phyloP scores from a whole-genome alignment of 768 basidiomycete genomes.

The Fomitopsis serialis region DNA sequence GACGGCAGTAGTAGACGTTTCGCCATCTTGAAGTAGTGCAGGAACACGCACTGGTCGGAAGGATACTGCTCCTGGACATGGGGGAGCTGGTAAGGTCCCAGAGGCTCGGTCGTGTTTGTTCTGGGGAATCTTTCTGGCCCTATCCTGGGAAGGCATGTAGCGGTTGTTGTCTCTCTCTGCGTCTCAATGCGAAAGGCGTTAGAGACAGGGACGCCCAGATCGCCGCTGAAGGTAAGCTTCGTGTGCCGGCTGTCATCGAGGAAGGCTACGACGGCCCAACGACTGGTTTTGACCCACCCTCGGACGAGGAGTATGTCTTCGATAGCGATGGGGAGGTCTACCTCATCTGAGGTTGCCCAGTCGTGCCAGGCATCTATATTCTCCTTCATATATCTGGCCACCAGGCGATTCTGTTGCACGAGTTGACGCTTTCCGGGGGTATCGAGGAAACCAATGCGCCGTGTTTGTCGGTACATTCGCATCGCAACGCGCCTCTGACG shows the following conservation, averaged over 20 bases:
- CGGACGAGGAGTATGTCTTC: constrained; percentile 10
- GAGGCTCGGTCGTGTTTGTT: not conserved
- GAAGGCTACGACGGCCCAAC: constrained; percentile 14
- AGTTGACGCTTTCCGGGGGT: not conserved
- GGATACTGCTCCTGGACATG: not conserved
- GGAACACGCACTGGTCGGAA: constrained; percentile 10
- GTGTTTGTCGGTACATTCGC: constrained; percentile 10
- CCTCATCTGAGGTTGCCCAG: constrained; percentile 1
- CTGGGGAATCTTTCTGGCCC: not conserved
- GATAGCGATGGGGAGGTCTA: not conserved
- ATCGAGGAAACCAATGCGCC: constrained; percentile 15
- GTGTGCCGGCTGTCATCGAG: not conserved
- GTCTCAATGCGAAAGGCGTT: constrained; percentile 1
- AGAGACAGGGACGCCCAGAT: not conserved
- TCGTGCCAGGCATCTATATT: constrained; percentile 6
- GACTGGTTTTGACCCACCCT: constrained; percentile 12
- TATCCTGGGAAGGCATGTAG: not conserved
- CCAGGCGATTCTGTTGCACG: constrained; percentile 1
- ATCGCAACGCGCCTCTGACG: constrained; percentile 5
- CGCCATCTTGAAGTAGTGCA: constrained; percentile 14
- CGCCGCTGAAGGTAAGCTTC: constrained; percentile 3
- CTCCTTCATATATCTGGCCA: constrained; percentile 6
- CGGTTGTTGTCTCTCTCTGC: not conserved
- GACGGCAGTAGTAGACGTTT: not conserved
- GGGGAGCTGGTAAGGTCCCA: not conserved